Percentiles rank a stretch among this genome's conserved stretches.
These are phyloP conservation scores for Cadophora luteo-olivacea DNA, from an alignment of 2,329 filamentous ascomycete species.

Conservation along the genomic window DNA sequence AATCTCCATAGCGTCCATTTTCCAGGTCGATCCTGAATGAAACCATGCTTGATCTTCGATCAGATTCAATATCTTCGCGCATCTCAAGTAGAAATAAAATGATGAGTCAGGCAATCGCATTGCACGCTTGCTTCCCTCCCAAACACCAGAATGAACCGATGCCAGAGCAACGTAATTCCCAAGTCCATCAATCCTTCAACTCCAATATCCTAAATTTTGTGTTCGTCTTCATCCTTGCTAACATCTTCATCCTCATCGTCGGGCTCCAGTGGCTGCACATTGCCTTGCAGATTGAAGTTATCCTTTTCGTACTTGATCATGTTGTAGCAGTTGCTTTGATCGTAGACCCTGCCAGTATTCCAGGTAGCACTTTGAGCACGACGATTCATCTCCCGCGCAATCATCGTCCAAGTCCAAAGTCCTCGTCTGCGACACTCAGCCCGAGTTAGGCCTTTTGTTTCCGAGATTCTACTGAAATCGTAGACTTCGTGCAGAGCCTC, in stretches of 20 bases:
- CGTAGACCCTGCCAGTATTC: conserved; percentile 11
- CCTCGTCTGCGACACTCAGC: conserved; percentile 13
- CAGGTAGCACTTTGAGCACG: conserved; percentile 1
- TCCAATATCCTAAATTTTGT: not conserved
- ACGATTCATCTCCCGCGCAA: conserved; percentile 17
- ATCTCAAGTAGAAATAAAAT: not conserved
- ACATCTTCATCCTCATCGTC: not conserved
- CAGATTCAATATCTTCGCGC: not conserved
- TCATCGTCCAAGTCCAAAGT: conserved; percentile 19
- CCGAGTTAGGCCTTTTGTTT: conserved; percentile 1
- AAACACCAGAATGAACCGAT: not conserved
- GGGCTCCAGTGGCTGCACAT: conserved; percentile 2
- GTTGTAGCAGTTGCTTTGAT: conserved; percentile 15
- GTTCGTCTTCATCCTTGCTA: not conserved
- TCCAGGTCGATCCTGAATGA: not conserved
- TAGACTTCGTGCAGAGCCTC: conserved; percentile 17
- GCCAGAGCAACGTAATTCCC: not conserved
- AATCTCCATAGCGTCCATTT: too few species aligned
- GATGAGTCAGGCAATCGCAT: not conserved
- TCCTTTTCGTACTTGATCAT: conserved; percentile 18
- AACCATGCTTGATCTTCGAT: not conserved
- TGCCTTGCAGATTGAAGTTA: conserved; percentile 11
- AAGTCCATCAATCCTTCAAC: not conserved
- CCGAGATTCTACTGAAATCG: conserved; percentile 5
- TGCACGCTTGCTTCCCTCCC: not conserved